These are phyloP conservation scores for Nakazawaea siamensis DNA, from an alignment of 805 yeast species.

Conservation along the genomic window DNA sequence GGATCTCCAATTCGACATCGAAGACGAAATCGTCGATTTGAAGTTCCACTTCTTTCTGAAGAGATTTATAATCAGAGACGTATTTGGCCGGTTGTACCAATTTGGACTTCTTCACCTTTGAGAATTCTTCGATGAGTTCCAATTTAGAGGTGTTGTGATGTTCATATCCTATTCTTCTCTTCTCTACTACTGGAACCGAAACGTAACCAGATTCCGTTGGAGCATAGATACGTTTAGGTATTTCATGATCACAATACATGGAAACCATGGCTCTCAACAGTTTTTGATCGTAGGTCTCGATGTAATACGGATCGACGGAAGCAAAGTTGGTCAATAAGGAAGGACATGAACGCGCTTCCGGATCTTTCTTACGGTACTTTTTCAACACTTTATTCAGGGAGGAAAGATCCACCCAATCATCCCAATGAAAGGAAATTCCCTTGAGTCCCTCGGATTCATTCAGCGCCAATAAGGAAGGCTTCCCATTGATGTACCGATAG, in stretches of 20 bases:
- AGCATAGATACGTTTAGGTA: neutral
- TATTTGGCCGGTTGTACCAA: neutral
- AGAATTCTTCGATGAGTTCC: neutral
- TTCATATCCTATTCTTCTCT: neutral
- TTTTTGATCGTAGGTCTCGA: constrained; percentile 3
- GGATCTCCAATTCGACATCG: constrained; percentile 2
- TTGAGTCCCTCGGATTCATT: neutral
- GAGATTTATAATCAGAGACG: neutral
- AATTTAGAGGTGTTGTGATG: neutral
- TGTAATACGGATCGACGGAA: constrained; percentile 1
- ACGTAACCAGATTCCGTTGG: constrained; percentile 1
- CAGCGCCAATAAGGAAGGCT: neutral
- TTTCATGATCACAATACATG: constrained; percentile 1
- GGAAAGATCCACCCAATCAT: constrained; percentile 5
- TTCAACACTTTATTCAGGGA: neutral
- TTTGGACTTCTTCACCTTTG: neutral
- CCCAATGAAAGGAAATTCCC: constrained; percentile 7
- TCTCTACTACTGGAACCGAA: constrained; percentile 4
- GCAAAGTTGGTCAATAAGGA: neutral
- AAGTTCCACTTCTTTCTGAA: neutral
- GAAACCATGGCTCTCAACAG: constrained; percentile 2
- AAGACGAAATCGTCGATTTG: constrained; percentile 1
- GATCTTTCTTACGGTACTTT: neutral
- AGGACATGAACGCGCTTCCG: neutral
- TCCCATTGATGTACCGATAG: neutral